Base-by-base conservation (phyloP, 164 flowering plant species). In the Sedum album region DNA sequence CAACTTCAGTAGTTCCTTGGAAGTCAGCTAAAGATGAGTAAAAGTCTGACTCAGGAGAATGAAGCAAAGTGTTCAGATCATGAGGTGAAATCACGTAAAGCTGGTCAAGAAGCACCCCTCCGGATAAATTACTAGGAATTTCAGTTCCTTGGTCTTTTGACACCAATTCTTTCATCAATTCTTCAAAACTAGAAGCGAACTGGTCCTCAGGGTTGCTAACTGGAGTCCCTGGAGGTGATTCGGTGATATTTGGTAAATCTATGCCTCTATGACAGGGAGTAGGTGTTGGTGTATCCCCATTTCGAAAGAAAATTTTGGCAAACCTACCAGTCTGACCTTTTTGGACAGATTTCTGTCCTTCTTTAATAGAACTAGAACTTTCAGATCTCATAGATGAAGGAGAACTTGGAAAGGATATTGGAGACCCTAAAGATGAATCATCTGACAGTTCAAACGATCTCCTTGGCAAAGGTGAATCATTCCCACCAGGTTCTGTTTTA, bases 31-130 rank as follows among this genome's bases (percentile, higher is more conserved):
- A 62, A 18, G 87, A 73, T 69, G 69, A 81, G 25, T 66, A 69
- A 70, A 89, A 86, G 71, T 70, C 73, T 38, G 96, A 84, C 68
- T 83, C 87, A 21, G 91, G 86, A 51, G 93, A 79, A 76, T 89
- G 91, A 13, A 93, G 79, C 17, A 89, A 44, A 35, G 84, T 66
- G 70, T 93, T 93, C 51, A 93, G 73, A n/a, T 91, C 97, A 26
- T 76, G 36, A 1, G 97, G 82, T 9, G 91, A 38, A 68, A 79
- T 80, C 41, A 71, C 70, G 77, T 88, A 93, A 51, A 79, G 62
- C 55, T 89, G 91, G 72, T 91, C 97, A 0, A 93, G 33, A 76
- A 89, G 83, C 69, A 88, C 79, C 65, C 97, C 97, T 72, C 88
- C 91, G 0, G 95, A 79, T 73, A 93, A 85, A 77, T 81, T 84